Evolutionary conservation across 2,329 filamentous ascomycete species (phyloP), one percentile per base, ranked within the genome.

Genomic region (Gnomoniopsis sp.): DNA sequence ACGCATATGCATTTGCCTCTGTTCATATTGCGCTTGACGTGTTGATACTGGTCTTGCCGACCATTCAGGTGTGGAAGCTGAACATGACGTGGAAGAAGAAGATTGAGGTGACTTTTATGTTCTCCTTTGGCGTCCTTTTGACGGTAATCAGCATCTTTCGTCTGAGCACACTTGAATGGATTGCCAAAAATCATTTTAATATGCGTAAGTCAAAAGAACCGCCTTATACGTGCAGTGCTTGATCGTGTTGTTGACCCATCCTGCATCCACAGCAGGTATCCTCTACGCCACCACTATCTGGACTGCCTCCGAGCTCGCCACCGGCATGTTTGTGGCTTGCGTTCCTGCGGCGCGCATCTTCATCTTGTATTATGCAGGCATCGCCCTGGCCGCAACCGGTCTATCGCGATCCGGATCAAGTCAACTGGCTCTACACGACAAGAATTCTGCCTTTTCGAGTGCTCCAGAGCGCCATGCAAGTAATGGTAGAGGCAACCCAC

Each of bases 1-100:
- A 44, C 33, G 38, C 48, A 8, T 57, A 76, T 21, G 66, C 68
- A 48, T 73, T 76, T 53, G 73, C 74, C 0, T 72, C 68, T 3
- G 65, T 76, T 19, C 76, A 76, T 61, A 75, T 77, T 50, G 49
- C 72, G 23, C 74, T 74, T 11, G 73, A 77, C 62, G 51, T 77
- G 7, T 55, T 74, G 30, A 74, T 74, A 46, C 75, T 73, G 57
- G 64, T 69, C 3, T 64, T 78, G 3, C 75, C 75, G 1, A 69
- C 75, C 55, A 69, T 68, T 2, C 72, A 75, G 11, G 67, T 78
- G 21, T 68, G 73, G 61, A 68, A 66, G 21, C 65, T 77, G 7
- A 72, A 74, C 47, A 69, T 77, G 61, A 73, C 74, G 0, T 65
- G 58, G 49, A 75, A 73, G 49, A 74, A 77, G 55, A 77, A 76